phyloP scores from a whole-genome alignment of 1,284 basidiomycete species.

The Leccinum olivaceoglutinosum region DNA sequence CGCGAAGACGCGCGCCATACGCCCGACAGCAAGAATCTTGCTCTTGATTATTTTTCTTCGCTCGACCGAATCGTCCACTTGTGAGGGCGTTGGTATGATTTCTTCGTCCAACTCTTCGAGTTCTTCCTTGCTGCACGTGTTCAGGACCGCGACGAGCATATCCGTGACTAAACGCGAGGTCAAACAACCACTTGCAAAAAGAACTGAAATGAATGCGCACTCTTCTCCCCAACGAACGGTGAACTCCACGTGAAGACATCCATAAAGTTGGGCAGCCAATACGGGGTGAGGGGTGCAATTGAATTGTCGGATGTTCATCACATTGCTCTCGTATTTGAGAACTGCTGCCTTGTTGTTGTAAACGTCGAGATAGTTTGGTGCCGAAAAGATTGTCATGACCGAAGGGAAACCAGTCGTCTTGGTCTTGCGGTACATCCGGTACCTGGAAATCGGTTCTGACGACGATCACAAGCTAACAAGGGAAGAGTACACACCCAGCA shows the following conservation, averaged over 20 bases:
- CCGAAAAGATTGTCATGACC: slow-evolving; percentile 96
- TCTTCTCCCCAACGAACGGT: slow-evolving; percentile 93
- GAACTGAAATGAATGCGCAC: slow-evolving; percentile 39
- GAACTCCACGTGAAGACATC: slow-evolving; percentile 91
- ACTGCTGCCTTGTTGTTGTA: slow-evolving; percentile 98
- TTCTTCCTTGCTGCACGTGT: slow-evolving; percentile 93
- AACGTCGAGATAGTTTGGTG: slow-evolving; percentile 93
- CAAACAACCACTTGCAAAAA: not conserved
- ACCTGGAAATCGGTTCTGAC: slow-evolving; percentile 40
- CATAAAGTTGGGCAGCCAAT: slow-evolving; percentile 94
- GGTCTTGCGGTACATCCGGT: slow-evolving; percentile 96
- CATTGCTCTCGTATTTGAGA: slow-evolving; percentile 94
- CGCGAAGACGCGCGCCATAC: slow-evolving; percentile 95
- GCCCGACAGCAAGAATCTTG: slow-evolving; percentile 97
- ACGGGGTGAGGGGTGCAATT: slow-evolving; percentile 92
- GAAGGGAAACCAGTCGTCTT: slow-evolving; percentile 90
- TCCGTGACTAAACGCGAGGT: slow-evolving; percentile 66
- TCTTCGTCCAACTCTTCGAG: slow-evolving; percentile 79
- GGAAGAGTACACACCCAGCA: slow-evolving; percentile 61
- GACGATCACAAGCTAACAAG: not conserved
- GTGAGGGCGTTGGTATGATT: slow-evolving; percentile 31
- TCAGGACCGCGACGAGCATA: slow-evolving; percentile 92
- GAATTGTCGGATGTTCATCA: slow-evolving; percentile 94
- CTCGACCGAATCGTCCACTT: slow-evolving; percentile 58
- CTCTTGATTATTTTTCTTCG: slow-evolving; percentile 88